Evolutionary conservation across 768 basidiomycete species (phyloP).

Genomic region (Collybia mongolica): DNA sequence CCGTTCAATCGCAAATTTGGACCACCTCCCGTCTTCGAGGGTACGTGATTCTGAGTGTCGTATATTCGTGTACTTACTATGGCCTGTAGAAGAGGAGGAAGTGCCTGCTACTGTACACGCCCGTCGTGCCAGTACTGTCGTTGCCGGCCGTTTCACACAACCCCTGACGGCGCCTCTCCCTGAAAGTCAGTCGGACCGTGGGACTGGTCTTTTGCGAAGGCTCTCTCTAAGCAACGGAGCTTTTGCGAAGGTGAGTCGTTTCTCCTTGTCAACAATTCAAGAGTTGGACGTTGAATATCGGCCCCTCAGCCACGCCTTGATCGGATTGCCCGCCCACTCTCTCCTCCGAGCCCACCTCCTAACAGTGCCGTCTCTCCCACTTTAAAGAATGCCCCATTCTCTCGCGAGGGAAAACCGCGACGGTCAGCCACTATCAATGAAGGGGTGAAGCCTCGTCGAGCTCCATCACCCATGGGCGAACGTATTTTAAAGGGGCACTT

Average conservation of each 20-base stretch:
- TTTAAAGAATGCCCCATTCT: constrained; percentile 24
- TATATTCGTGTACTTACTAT: neutral
- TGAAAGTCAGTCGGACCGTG: constrained; percentile 58
- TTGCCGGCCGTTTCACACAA: constrained; percentile 53
- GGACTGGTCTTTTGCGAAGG: constrained; percentile 68
- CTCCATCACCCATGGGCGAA: constrained; percentile 89
- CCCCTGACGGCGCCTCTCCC: constrained; percentile 37
- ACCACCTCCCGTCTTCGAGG: constrained; percentile 59
- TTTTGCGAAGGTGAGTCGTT: constrained; percentile 52
- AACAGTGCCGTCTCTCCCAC: constrained; percentile 47
- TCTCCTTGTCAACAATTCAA: neutral
- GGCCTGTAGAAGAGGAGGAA: constrained; percentile 38
- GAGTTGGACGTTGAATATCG: neutral
- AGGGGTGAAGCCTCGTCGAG: constrained; percentile 53
- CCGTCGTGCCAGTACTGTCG: constrained; percentile 61
- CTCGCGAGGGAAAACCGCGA: constrained; percentile 35
- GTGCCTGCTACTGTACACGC: constrained; percentile 43
- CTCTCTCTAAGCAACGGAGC: constrained; percentile 65
- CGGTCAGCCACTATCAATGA: constrained; percentile 63
- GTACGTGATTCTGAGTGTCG: constrained; percentile 29
- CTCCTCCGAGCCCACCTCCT: constrained; percentile 49
- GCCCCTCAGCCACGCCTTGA: too few relatives aligned
- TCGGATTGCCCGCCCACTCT: constrained; percentile 24
- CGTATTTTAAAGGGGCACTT: constrained; percentile 90
- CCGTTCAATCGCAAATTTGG: constrained; percentile 62